Evolutionary conservation across 2,329 filamentous ascomycete species (phyloP).

Genomic region (Triangularia verruculosa): DNA sequence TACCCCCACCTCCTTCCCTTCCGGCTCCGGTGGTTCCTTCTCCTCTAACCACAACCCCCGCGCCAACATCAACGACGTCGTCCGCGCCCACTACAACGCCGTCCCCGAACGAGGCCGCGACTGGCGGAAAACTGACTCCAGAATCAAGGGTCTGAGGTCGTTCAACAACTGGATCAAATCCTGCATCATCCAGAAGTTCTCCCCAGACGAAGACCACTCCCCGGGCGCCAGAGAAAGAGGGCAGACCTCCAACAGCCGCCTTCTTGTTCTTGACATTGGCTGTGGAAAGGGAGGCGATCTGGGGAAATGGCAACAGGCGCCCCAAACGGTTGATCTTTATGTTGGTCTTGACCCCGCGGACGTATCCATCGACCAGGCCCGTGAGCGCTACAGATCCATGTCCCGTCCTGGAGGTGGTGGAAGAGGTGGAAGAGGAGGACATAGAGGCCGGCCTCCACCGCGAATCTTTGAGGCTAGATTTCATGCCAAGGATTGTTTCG

Average conservation of each 20-base stretch:
- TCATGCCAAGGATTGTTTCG: slow-evolving; percentile 88
- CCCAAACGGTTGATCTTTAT: slow-evolving; percentile 87
- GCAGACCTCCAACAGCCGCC: slow-evolving; percentile 49
- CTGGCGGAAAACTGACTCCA: slow-evolving; percentile 90
- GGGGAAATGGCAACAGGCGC: slow-evolving; percentile 92
- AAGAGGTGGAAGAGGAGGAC: slow-evolving; percentile 52
- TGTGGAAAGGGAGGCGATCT: slow-evolving; percentile 96
- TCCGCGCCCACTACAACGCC: slow-evolving; percentile 91
- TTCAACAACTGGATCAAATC: slow-evolving; percentile 99
- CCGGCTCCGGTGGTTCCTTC: slow-evolving; percentile 26
- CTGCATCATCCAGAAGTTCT: slow-evolving; percentile 94
- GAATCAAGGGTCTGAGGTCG: slow-evolving; percentile 88
- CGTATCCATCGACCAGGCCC: slow-evolving; percentile 85
- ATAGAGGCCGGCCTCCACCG: slow-evolving; percentile 45
- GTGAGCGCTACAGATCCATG: slow-evolving; percentile 78
- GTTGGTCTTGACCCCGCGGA: slow-evolving; percentile 93
- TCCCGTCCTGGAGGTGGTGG: slow-evolving; percentile 52
- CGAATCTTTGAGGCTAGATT: slow-evolving; percentile 83
- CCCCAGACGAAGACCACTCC: slow-evolving; percentile 70
- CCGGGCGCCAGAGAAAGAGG: slow-evolving; percentile 57
- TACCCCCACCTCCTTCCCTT: slow-evolving; percentile 15
- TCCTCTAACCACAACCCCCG: slow-evolving; percentile 40
- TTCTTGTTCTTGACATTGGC: slow-evolving; percentile 88
- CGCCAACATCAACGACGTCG: slow-evolving; percentile 67
- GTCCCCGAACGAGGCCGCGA: slow-evolving; percentile 91